Evolutionary conservation across 495 filamentous ascomycete genomes (phyloP), one percentile per base, ranked within the genome.

Genomic region (Podospora conica): DNA sequence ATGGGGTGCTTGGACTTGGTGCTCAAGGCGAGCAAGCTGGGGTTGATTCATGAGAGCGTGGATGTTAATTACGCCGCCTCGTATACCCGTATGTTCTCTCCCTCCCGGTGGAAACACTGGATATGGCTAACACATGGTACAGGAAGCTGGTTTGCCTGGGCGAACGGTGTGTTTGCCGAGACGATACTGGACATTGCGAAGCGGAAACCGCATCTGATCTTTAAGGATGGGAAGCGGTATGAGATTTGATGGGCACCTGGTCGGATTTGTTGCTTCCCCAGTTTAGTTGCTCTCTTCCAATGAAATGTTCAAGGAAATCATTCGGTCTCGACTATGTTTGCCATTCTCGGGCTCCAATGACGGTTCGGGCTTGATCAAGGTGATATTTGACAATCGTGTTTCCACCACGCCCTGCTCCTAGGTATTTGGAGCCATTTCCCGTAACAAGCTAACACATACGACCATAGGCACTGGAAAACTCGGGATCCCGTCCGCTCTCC

Each of bases 121-220:
- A 12, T 8, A 29, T 61, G 18, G 58, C 18, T 59, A 63, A 64
- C 75, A 83, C 66, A 33, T 28, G 24, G 59, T 15, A 27, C 55
- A 89, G 86, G 91, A 62, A 89, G 88, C 65, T 98, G 95, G 95
- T 98, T 98, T 75, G 91, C 95, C 12, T 98, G 94, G 95, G 95
- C 95, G 20, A 98, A 98, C 70, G 93, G 91, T 0, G 92, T 99
- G 29, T 98, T 96, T 77, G 91, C 94, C 12, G 90, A 96, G 79
- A 96, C 93, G 6, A 91, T 99, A 59, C 78, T 99, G 27, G 91
- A 97, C 78, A 73, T 98, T 61, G 95, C 93, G 0, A 85, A 86
- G 71, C 80, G 94, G 76, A 92, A 92, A 76, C 95, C 96, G 15
- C 84, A 95, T 77, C 73, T 99, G 66, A 86, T 99, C 54, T 97